Evolutionary conservation across 345 rosid genomes (phyloP).

Genomic region (Excoecaria cochinchinensis): DNA sequence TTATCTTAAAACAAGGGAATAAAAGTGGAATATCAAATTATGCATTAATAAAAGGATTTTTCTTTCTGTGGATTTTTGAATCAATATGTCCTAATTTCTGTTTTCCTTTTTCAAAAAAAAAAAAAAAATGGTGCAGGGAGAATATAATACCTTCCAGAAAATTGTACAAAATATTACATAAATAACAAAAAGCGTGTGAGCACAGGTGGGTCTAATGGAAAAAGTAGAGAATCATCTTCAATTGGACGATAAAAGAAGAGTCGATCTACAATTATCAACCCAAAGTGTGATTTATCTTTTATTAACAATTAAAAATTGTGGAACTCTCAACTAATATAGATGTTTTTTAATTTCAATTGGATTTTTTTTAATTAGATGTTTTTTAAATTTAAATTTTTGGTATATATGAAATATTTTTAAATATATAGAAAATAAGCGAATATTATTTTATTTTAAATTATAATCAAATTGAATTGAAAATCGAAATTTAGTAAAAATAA

Average conservation of each 20-base stretch:
- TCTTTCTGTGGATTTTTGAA: background rate
- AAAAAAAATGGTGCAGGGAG: background rate
- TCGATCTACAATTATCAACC: slow-evolving; percentile 2
- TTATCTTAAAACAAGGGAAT: background rate
- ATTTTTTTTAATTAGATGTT: no score
- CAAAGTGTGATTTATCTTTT: no score
- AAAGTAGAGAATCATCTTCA: slow-evolving; percentile 20
- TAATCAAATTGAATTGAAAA: no score
- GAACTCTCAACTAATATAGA: no score
- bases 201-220: background rate
- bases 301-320: no score
- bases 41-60: background rate
- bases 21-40: background rate
- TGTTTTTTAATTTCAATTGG: no score
- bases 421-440: no score
- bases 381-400: no score
- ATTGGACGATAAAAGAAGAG: slow-evolving; percentile 13
- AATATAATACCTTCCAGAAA: background rate
- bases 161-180: background rate
- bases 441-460: no score
- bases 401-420: no score
- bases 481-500: no score
- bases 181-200: background rate
- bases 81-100: background rate
- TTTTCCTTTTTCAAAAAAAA: background rate